phyloP scores from a whole-genome alignment of 2,329 filamentous ascomycete genomes.

The Dactylonectria estremocensis region DNA sequence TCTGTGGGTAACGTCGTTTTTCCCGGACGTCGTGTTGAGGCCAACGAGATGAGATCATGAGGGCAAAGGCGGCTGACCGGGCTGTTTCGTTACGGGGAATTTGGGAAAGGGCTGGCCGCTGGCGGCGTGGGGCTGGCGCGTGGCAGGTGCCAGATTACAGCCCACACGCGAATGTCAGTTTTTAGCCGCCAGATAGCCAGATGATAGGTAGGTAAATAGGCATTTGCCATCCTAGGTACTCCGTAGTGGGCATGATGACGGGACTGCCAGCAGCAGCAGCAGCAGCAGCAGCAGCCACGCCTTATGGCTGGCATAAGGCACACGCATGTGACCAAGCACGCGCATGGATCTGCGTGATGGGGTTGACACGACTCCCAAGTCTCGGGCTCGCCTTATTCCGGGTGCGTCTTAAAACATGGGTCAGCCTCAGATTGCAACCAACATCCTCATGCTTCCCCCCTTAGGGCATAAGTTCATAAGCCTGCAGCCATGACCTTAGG shows the following conservation, averaged over 20 bases:
- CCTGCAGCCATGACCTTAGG: constrained; percentile 4
- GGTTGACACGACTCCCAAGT: constrained; percentile 35
- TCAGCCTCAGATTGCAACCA: constrained; percentile 18
- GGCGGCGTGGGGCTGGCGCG: constrained; percentile 13
- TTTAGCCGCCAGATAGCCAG: constrained; percentile 1
- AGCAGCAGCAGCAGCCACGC: neutral
- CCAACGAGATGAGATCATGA: constrained; percentile 24
- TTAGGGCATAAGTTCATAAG: neutral
- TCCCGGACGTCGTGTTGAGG: constrained; percentile 25
- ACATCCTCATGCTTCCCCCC: constrained; percentile 13
- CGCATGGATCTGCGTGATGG: constrained; percentile 41
- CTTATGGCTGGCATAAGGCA: constrained; percentile 24
- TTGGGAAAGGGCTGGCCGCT: constrained; percentile 15
- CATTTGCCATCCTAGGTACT: constrained; percentile 6
- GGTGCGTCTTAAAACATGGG: constrained; percentile 18
- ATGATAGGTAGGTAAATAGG: too few relatives aligned
- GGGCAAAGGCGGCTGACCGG: constrained; percentile 2
- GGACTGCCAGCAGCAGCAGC: neutral
- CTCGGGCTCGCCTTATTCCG: constrained; percentile 15
- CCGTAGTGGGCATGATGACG: constrained; percentile 5
- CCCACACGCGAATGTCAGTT: constrained; percentile 18
- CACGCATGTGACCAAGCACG: constrained; percentile 48
- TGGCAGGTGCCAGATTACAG: constrained; percentile 41
- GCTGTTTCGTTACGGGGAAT: constrained; percentile 3
- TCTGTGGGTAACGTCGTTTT: constrained; percentile 14